Percentiles rank a stretch among this genome's conserved stretches.
Conservation (phyloP, 345 rosid species). For the Toxicodendron radicans region DNA sequence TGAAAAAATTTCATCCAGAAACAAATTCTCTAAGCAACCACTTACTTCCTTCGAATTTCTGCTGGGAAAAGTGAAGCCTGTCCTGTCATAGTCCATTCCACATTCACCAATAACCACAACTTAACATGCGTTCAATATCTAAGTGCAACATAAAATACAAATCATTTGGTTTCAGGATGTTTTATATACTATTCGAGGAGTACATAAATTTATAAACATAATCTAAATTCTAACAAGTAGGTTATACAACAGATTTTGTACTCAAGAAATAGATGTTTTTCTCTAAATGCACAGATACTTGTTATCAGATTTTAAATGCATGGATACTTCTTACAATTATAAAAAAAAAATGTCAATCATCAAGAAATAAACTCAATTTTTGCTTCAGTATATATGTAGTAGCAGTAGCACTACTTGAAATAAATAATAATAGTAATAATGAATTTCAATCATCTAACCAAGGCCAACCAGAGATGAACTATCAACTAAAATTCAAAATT, state of each 20-base stretch:
- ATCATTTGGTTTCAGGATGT: background rate
- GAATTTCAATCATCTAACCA: conserved; percentile 3
- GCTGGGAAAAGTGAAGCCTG: conserved; percentile 86
- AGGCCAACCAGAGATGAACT: background rate
- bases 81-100: conserved; percentile 97
- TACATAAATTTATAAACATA: too few relatives aligned
- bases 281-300: background rate
- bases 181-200: background rate
- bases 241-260: background rate
- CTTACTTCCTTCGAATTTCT: conserved; percentile 83
- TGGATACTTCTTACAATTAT: background rate
- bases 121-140: conserved; percentile 37
- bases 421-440: too few relatives aligned
- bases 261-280: background rate
- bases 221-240: background rate
- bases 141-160: conserved; percentile 1
- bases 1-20: too few relatives aligned
- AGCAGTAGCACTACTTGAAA: too few relatives aligned
- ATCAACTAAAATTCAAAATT: conserved; percentile 12
- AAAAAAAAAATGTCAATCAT: too few relatives aligned
- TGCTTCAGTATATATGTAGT: too few relatives aligned
- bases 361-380: background rate
- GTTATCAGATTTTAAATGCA: background rate
- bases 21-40: conserved; percentile 12
- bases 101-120: conserved; percentile 98